phyloP scores from a whole-genome alignment of 257 asterid genomes.

The Ballota nigra region DNA sequence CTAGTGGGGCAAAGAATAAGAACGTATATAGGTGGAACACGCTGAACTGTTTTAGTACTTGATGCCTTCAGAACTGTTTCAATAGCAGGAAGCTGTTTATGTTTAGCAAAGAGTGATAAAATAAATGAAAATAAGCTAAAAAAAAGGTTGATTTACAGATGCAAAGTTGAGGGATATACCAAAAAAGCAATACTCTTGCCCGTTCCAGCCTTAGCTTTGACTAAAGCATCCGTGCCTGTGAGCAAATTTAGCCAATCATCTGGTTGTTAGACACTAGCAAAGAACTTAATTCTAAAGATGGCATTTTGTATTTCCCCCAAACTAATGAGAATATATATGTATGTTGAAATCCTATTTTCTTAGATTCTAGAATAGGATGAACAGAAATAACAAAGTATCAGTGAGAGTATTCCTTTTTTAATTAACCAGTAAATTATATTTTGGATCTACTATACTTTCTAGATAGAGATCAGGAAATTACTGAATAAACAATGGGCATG shows the following conservation, averaged over 20 bases:
- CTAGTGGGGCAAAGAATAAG: constrained; percentile 89
- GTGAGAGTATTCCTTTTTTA: no score
- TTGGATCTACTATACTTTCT: no score
- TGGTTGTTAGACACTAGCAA: constrained; percentile 20
- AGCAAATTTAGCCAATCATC: constrained; percentile 6
- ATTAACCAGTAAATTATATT: no score
- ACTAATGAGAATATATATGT: constrained; percentile 7
- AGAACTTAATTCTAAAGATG: not conserved
- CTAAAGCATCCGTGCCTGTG: constrained; percentile 84
- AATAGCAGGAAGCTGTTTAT: constrained; percentile 98
- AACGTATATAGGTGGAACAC: constrained; percentile 60
- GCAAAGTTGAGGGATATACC: constrained; percentile 46
- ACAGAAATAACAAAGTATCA: constrained; percentile 14
- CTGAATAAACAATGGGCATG: no score
- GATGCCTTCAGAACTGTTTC: constrained; percentile 92
- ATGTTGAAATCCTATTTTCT: not conserved
- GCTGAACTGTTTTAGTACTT: constrained; percentile 28
- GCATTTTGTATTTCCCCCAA: not conserved
- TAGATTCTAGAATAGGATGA: not conserved
- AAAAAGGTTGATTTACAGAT: not conserved
- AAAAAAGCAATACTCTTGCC: constrained; percentile 93
- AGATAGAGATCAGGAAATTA: no score
- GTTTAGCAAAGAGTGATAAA: constrained; percentile 50
- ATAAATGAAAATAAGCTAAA: constrained; percentile 7
- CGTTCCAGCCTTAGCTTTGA: constrained; percentile 90